Conservation (phyloP, 164 flowering plant species). For the Annona cherimola region DNA sequence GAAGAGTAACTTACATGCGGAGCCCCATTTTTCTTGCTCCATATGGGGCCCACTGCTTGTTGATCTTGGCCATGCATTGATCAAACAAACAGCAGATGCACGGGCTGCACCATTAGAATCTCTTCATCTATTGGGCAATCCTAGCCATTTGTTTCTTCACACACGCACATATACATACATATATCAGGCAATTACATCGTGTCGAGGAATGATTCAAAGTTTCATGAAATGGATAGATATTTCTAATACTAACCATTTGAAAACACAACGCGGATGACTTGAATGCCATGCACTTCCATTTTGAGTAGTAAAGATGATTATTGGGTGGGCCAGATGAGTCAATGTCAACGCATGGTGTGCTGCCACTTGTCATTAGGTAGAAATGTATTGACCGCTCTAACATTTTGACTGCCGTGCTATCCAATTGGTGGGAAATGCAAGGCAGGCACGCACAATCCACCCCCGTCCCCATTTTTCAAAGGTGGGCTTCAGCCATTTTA, state of each 20-base stretch:
- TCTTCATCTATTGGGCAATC: not conserved
- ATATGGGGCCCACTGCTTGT: not conserved
- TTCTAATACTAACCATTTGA: not conserved
- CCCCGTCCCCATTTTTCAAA: not conserved
- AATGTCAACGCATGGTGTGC: not conserved
- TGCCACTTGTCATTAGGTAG: not conserved
- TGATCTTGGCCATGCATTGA: not conserved
- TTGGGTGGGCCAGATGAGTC: not conserved
- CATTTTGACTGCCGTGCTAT: not conserved
- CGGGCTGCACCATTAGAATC: not conserved
- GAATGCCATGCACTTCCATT: not conserved
- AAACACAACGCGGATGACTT: not conserved
- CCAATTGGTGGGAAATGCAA: not conserved
- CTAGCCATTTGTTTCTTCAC: no score
- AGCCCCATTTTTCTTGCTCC: not conserved
- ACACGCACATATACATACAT: no score
- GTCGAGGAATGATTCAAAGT: not conserved
- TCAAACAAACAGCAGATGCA: not conserved
- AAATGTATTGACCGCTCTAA: not conserved
- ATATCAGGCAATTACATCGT: not conserved
- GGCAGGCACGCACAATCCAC: not conserved
- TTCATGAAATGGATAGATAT: not conserved
- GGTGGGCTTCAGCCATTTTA: not conserved
- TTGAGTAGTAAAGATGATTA: not conserved
- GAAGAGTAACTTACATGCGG: no score